These are phyloP conservation scores for Neurospora crassa DNA, from an alignment of 2,329 filamentous ascomycete genomes.

Conservation along the genomic window DNA sequence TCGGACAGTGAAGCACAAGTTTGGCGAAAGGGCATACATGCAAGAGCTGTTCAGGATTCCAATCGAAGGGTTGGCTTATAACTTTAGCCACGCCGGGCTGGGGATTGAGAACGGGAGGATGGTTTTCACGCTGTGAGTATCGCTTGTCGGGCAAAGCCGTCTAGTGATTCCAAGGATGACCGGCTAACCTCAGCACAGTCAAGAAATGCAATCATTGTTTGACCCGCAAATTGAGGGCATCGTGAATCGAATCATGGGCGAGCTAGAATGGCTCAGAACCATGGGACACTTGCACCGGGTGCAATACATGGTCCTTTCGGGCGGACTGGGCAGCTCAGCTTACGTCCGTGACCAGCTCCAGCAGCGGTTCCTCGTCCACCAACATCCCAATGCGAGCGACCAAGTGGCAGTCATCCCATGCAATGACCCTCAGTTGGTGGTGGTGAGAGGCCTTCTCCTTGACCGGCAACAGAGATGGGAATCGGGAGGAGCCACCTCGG, in stretches of 20 bases:
- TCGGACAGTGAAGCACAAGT: slow-evolving; percentile 26
- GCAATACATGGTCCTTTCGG: slow-evolving; percentile 31
- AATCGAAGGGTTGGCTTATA: slow-evolving; percentile 33
- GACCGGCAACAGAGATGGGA: slow-evolving; percentile 40
- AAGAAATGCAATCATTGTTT: slow-evolving; percentile 34
- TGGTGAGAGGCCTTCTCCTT: slow-evolving; percentile 42
- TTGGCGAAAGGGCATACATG: slow-evolving; percentile 34
- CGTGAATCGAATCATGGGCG: slow-evolving; percentile 28
- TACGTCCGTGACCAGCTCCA: slow-evolving; percentile 35
- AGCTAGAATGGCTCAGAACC: slow-evolving; percentile 29
- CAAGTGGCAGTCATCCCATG: slow-evolving; percentile 31
- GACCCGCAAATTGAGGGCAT: slow-evolving; percentile 32
- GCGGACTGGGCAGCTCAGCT: slow-evolving; percentile 35
- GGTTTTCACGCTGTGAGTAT: slow-evolving; percentile 28
- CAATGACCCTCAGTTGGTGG: slow-evolving; percentile 44
- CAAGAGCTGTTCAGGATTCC: slow-evolving; percentile 30
- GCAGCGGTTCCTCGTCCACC: slow-evolving; percentile 23
- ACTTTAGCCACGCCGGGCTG: slow-evolving; percentile 27
- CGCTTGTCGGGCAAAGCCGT: neutral
- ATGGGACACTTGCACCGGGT: slow-evolving; percentile 25
- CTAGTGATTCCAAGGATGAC: neutral
- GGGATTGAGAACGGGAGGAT: slow-evolving; percentile 32
- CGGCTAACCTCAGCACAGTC: slow-evolving; percentile 16
- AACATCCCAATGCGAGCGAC: slow-evolving; percentile 26
- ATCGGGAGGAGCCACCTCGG: slow-evolving; percentile 27